Percentiles rank a stretch among this genome's conserved stretches.
Evolutionary conservation across 352 stramenopile genomes (phyloP).

Genomic region (Phytophthora vignae): DNA sequence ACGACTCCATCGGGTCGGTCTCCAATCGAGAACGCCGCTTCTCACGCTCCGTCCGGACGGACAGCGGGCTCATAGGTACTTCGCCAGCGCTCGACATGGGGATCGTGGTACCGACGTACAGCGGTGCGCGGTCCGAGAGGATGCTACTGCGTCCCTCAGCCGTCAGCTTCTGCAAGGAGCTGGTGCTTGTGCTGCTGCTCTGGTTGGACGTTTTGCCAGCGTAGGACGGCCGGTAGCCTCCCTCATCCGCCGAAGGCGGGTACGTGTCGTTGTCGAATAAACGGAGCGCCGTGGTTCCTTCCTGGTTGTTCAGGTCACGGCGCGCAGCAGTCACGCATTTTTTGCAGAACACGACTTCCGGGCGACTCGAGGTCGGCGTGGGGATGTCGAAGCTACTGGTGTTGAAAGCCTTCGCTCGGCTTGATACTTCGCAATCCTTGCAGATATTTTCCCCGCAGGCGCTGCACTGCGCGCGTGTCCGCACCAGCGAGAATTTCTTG

Average conservation of each 20-base stretch:
- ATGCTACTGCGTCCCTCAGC: conserved; percentile 21
- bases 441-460: conserved; percentile 78
- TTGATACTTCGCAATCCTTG: conserved; percentile 68
- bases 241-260: conserved; percentile 28
- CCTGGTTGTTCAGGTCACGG: conserved; percentile 50
- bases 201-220: conserved; percentile 52
- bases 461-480: conserved; percentile 66
- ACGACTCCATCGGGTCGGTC: conserved; percentile 73
- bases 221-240: conserved; percentile 26
- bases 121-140: conserved; percentile 17
- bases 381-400: conserved; percentile 44
- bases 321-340: conserved; percentile 59
- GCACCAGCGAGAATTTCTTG: conserved; percentile 78
- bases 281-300: conserved; percentile 31
- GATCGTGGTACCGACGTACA: conserved; percentile 39
- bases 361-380: conserved; percentile 41
- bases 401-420: conserved; percentile 62
- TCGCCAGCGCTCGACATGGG: conserved; percentile 54
- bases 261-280: conserved; percentile 53
- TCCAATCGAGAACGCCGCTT: conserved; percentile 57
- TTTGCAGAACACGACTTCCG: conserved; percentile 64
- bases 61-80: conserved; percentile 68
- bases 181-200: conserved; percentile 56
- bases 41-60: conserved; percentile 52
- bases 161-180: conserved; percentile 37